Conservation (phyloP, 352 stramenopile genomes). For the Phytopythium boreale region DNA sequence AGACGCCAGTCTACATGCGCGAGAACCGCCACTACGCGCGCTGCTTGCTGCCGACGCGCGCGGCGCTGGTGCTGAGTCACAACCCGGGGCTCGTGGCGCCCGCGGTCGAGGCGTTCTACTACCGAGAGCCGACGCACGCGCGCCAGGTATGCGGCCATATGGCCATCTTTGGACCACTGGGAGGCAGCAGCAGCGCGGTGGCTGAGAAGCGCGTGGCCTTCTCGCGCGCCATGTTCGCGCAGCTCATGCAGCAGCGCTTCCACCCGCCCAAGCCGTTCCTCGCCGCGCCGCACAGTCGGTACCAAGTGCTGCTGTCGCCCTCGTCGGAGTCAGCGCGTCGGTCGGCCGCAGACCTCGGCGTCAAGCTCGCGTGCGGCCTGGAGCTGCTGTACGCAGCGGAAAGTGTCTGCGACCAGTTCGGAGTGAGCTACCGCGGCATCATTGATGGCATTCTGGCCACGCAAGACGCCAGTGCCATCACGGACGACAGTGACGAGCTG, state of each 20-base stretch:
- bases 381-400: slow-evolving; percentile 63
- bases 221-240: slow-evolving; percentile 79
- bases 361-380: slow-evolving; percentile 76
- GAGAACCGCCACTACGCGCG: slow-evolving; percentile 49
- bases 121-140: slow-evolving; percentile 54
- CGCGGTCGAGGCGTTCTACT: slow-evolving; percentile 75
- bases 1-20: slow-evolving; percentile 36
- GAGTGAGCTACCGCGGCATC: slow-evolving; percentile 26
- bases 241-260: slow-evolving; percentile 80
- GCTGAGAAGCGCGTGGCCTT: slow-evolving; percentile 49
- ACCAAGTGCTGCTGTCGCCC: not conserved
- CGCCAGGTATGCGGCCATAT: slow-evolving; percentile 52
- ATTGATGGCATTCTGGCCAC: slow-evolving; percentile 33
- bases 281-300: not conserved
- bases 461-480: not conserved
- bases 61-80: slow-evolving; percentile 25
- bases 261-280: slow-evolving; percentile 61
- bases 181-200: not conserved
- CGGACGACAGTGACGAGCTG: slow-evolving; percentile 11
- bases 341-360: slow-evolving; percentile 53
- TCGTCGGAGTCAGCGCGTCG: slow-evolving; percentile 7
- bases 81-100: slow-evolving; percentile 32
- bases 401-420: slow-evolving; percentile 36
- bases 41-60: slow-evolving; percentile 40
- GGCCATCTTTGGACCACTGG: slow-evolving; percentile 39